Evolutionary conservation across 441 rosid genomes (phyloP), one percentile per base, ranked within the genome.

Genomic region (Geranium incanum): DNA sequence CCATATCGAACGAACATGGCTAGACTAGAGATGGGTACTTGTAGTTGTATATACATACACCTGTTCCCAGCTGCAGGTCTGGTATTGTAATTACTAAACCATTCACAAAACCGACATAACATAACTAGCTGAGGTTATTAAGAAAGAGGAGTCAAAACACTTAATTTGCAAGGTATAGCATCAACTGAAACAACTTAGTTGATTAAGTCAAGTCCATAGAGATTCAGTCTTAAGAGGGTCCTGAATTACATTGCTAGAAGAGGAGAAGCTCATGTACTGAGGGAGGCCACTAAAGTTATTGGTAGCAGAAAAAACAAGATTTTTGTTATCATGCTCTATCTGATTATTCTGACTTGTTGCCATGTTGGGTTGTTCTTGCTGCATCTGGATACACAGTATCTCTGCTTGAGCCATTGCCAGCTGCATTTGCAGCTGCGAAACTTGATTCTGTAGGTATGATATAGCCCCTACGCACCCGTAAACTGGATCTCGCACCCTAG

Each of bases 391-490:
- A 80, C 93, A 86, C 9, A 94, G 82, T 55, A 90, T 87, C 83
- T 94, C 98, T 0, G 97, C 84, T 73, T 94, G 95, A 75, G 97
- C 98, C 70, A 88, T 86, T 0, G 97, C 97, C 0, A 94, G 91
- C 79, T 94, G 94, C 91, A 92, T 89, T 81, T 92, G 92, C 68
- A 94, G 81, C 80, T 92, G 89, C 4, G 97, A 87, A 0, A 94
- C 97, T 76, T 94, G 97, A 63, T 87, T 86, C 77, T 94, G 95
- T 43, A 94, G 85, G 78, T 82, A 88, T 0, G 97, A 88, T 71
- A 93, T 91, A 68, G 93, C 95, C 48, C 98, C 98, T 4, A 84
- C 95, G 62, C 98, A 93, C 0, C 98, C 98, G 18, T 94, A 91
- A 0, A 94, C 96, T 0, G 98, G 98, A 82, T 94, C 97, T 77